Percentiles rank a stretch among this genome's conserved stretches.
Evolutionary conservation across 352 stramenopile species (phyloP).

Genomic region (Globisporangium emineosum): DNA sequence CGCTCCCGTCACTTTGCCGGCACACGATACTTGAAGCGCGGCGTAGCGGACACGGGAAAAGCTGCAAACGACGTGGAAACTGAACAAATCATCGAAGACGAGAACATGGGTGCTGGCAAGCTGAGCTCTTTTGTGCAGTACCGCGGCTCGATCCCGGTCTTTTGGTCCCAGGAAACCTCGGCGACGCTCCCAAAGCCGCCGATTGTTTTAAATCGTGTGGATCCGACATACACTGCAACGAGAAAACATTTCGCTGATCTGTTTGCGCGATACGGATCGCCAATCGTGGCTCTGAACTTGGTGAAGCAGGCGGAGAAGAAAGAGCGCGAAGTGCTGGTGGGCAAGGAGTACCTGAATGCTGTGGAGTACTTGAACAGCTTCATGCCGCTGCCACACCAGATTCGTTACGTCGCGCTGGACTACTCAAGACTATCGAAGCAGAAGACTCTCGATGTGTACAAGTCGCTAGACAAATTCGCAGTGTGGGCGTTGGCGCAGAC

Average conservation of each 20-base stretch:
- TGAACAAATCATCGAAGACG: slow-evolving; percentile 94
- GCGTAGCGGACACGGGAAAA: slow-evolving; percentile 96
- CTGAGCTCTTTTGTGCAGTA: slow-evolving; percentile 98
- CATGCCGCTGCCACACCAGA: slow-evolving; percentile 88
- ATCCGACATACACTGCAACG: slow-evolving; percentile 95
- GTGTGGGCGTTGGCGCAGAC: slow-evolving; percentile 96
- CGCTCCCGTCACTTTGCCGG: slow-evolving; percentile 98
- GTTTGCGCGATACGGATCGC: slow-evolving; percentile 95
- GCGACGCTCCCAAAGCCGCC: slow-evolving; percentile 98
- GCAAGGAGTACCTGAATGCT: slow-evolving; percentile 96
- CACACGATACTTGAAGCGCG: slow-evolving; percentile 98
- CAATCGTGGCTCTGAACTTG: slow-evolving; percentile 97
- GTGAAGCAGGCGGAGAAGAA: slow-evolving; percentile 98
- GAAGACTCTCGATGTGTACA: slow-evolving; percentile 92
- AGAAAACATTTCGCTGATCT: slow-evolving; percentile 93
- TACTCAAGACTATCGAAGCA: slow-evolving; percentile 94
- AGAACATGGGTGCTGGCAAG: slow-evolving; percentile 86
- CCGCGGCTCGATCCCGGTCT: slow-evolving; percentile 98
- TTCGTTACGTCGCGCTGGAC: slow-evolving; percentile 97
- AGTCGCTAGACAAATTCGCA: slow-evolving; percentile 93
- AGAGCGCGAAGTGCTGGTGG: slow-evolving; percentile 97
- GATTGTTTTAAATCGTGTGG: slow-evolving; percentile 96
- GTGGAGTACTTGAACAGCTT: slow-evolving; percentile 98
- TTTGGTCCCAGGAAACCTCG: slow-evolving; percentile 98
- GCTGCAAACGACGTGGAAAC: slow-evolving; percentile 99